Evolutionary conservation across 2,329 filamentous ascomycete species (phyloP), one percentile per base, ranked within the genome.

Genomic region (Bipolaris victoriae): DNA sequence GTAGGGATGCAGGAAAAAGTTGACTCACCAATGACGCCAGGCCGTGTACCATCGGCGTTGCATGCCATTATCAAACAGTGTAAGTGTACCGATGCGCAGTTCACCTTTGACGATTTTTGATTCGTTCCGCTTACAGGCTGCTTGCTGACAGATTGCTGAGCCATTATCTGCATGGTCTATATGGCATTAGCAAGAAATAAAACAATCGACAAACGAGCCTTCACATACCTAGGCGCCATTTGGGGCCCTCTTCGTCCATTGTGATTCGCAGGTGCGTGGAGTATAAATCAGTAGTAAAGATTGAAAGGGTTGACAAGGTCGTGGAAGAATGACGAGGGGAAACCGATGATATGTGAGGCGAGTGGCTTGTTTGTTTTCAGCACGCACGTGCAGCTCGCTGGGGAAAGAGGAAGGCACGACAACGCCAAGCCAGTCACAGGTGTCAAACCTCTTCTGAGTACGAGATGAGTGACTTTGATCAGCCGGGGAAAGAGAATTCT

Each of bases 21-120:
- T 31, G 1, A 70, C 84, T 76, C 81, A 95, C 93, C 92, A 97
- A 76, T 97, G 93, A 72, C 89, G 89, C 88, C 90, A 97, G 52
- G 56, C 62, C 54, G 61, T 60, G 29, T 79, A 76, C 84, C 86
- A 95, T 66, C 82, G 82, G 45, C 84, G 84, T 69, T 86, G 81
- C 2, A 78, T 75, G 1, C 76, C 57, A 54, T 86, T 82, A 9
- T 83, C 82, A 58, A 94, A 84, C 82, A 87, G 90, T 26, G 46
- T 50, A 20, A 65, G 53, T 1, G 82, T 84, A 48, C 90, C 93
- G 41, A 93, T 83, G 52, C 93, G 88, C 3, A 97, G 77, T 64
- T 91, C 87, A 56, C 89, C 91, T 77, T 96, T 96, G 24, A 68
- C 64, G 70, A 96, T 90, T 33, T 64, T 66, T 66, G 83, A 72